phyloP scores from a whole-genome alignment of 192 early-diverging fungal genomes.

The Lobosporangium transversale region DNA sequence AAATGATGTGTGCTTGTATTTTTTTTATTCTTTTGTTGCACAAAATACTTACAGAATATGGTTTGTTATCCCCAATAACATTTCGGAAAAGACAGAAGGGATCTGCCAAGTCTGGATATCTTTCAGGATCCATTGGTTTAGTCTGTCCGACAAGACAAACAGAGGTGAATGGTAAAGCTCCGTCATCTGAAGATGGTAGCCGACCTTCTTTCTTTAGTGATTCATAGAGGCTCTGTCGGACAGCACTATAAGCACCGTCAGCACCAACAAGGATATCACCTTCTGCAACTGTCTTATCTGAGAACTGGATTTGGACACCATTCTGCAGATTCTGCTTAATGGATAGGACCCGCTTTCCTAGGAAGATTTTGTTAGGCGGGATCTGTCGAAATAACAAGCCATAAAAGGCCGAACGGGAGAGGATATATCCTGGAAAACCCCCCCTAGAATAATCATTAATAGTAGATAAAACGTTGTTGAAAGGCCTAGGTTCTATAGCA shows the following conservation, averaged over 20 bases:
- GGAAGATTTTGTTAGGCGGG: conserved; percentile 1
- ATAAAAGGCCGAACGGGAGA: neutral
- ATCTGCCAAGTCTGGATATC: neutral
- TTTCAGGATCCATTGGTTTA: neutral
- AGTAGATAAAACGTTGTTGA: neutral
- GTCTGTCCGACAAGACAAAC: conserved; percentile 18
- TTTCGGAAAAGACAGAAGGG: neutral
- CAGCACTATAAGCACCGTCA: conserved; percentile 19
- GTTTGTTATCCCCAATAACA: neutral
- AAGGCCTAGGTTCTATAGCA: neutral
- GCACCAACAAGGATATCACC: conserved; percentile 27
- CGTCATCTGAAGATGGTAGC: conserved; percentile 9
- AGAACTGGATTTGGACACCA: conserved; percentile 8
- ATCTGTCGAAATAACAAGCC: neutral
- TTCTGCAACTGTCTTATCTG: conserved; percentile 1
- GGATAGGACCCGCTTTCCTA: conserved; percentile 16
- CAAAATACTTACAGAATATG: conserved; percentile 14
- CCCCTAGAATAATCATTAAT: neutral
- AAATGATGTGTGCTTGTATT: neutral
- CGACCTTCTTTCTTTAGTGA: neutral
- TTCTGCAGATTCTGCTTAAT: conserved; percentile 4
- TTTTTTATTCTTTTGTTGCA: no score
- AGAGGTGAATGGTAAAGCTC: conserved; percentile 1
- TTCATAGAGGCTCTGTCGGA: conserved; percentile 16
- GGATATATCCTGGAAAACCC: neutral